Evolutionary conservation across 176 grass and related monocot genomes (phyloP).

Genomic region (Oropetium thomaeum): DNA sequence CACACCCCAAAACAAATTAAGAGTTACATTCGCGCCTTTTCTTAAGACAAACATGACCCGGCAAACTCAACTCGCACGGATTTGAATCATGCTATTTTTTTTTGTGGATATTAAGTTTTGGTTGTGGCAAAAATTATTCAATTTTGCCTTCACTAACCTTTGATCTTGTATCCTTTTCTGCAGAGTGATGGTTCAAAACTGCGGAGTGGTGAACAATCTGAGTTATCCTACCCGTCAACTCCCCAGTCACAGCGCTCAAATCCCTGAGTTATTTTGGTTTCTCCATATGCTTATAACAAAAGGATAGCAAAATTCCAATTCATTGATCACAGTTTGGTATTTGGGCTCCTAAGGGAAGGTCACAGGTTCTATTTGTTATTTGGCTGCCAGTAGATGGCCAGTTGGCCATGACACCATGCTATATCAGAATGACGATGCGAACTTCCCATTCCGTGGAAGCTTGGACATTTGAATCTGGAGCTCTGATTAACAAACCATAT

Average conservation of each 20-base stretch:
- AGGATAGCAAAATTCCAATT: slow-evolving; percentile 3
- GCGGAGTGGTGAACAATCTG: slow-evolving; percentile 47
- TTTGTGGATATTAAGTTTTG: neutral
- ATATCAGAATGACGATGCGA: neutral
- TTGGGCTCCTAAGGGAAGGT: neutral
- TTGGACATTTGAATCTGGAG: neutral
- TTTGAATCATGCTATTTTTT: neutral
- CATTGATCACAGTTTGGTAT: neutral
- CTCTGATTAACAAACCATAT: neutral
- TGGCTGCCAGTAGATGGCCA: neutral
- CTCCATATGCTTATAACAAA: neutral
- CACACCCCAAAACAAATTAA: too few relatives aligned
- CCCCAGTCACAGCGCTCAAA: slow-evolving; percentile 45
- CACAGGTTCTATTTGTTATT: neutral
- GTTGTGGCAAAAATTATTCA: neutral
- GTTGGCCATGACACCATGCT: neutral
- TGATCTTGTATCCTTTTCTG: slow-evolving; percentile 23
- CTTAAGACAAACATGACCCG: too few relatives aligned
- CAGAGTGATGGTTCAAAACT: slow-evolving; percentile 51
- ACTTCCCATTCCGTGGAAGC: neutral
- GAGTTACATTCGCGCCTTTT: too few relatives aligned
- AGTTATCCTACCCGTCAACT: slow-evolving; percentile 46
- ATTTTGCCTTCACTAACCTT: neutral
- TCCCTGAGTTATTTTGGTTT: slow-evolving; percentile 23
- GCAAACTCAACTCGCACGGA: too few relatives aligned